phyloP scores from a whole-genome alignment of 2,329 filamentous ascomycete genomes.

The Sarocladiaceae sp. region DNA sequence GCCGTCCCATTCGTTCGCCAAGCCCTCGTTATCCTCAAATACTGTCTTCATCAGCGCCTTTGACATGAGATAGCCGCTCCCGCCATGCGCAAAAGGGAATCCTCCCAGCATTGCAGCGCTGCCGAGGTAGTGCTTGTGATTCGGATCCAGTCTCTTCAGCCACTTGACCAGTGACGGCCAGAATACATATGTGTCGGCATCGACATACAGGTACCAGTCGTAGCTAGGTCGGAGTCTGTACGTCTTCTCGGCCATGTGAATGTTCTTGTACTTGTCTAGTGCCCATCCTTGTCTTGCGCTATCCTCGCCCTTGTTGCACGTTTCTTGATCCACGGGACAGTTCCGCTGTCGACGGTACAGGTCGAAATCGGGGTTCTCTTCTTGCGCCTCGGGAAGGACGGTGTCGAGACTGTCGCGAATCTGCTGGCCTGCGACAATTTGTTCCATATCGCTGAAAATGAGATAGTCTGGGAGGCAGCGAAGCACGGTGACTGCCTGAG shows the following conservation, averaged over 20 bases:
- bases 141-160: constrained; percentile 36
- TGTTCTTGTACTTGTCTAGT: constrained; percentile 57
- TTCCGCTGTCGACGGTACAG: constrained; percentile 38
- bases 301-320: constrained; percentile 31
- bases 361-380: constrained; percentile 43
- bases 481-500: constrained; percentile 46
- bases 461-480: constrained; percentile 44
- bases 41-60: constrained; percentile 41
- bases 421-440: constrained; percentile 36
- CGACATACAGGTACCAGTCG: constrained; percentile 55
- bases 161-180: constrained; percentile 46
- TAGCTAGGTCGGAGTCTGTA: constrained; percentile 42
- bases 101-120: constrained; percentile 36
- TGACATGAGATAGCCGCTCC: constrained; percentile 48
- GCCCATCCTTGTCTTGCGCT: constrained; percentile 33
- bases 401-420: constrained; percentile 41
- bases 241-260: constrained; percentile 51
- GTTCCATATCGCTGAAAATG: constrained; percentile 52
- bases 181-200: constrained; percentile 52
- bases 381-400: constrained; percentile 33
- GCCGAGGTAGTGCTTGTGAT: constrained; percentile 42
- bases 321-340: constrained; percentile 38
- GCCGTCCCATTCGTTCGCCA: constrained; percentile 41
- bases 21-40: constrained; percentile 33
- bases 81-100: constrained; percentile 48